phyloP scores from a whole-genome alignment of 352 stramenopile genomes.

The Phytophthora cryptogea region DNA sequence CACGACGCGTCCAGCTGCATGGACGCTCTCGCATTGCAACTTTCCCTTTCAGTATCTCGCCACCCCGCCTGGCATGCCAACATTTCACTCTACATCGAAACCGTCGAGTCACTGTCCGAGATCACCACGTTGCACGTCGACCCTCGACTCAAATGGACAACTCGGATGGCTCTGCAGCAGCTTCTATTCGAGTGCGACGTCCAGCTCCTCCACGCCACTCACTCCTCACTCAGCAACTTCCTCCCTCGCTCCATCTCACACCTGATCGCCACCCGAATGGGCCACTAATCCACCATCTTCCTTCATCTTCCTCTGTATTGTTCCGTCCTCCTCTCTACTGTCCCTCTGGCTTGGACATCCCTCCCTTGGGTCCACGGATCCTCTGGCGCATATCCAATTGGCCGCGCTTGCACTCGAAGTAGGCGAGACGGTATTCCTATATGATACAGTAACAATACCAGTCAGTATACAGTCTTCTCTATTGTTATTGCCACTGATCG shows the following conservation, averaged over 20 bases:
- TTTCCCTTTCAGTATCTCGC: slow-evolving; percentile 17
- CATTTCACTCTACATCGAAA: slow-evolving; percentile 24
- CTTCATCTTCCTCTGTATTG: not conserved
- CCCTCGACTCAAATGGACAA: slow-evolving; percentile 32
- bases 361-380: slow-evolving; percentile 79
- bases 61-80: slow-evolving; percentile 28
- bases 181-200: slow-evolving; percentile 53
- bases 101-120: slow-evolving; percentile 33
- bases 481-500: not conserved
- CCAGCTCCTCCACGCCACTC: slow-evolving; percentile 15
- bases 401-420: slow-evolving; percentile 87
- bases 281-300: not conserved
- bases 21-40: slow-evolving; percentile 27
- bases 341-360: slow-evolving; percentile 51
- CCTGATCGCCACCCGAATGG: slow-evolving; percentile 16
- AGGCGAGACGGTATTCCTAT: slow-evolving; percentile 75
- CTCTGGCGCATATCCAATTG: slow-evolving; percentile 86
- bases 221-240: slow-evolving; percentile 11
- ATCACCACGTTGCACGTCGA: slow-evolving; percentile 28
- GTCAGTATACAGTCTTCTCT: not conserved
- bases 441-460: not conserved
- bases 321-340: slow-evolving; percentile 11
- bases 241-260: slow-evolving; percentile 21
- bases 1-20: slow-evolving; percentile 34
- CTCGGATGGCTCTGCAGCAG: slow-evolving; percentile 42